A percentile compares a stretch with the other conserved stretches of the same genome.
Evolutionary conservation across 1,284 basidiomycete species (phyloP).

Genomic region (Acaromyces ingoldii): DNA sequence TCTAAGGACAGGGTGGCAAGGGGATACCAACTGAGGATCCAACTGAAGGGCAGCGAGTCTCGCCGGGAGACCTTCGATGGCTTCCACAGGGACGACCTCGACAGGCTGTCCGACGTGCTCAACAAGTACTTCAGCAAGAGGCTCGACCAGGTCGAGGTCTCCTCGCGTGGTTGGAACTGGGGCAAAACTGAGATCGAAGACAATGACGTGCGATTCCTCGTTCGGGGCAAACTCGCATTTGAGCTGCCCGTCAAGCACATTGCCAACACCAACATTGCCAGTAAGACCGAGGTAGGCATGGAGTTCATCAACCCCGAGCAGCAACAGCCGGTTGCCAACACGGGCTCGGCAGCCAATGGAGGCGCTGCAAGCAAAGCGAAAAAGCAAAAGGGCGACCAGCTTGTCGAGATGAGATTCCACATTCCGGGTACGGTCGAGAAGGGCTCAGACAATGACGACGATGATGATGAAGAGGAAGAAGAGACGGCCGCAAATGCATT

Average conservation of each 20-base stretch:
- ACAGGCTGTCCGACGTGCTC: constrained; percentile 48
- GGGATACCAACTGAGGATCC: constrained; percentile 80
- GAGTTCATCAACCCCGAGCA: constrained; percentile 68
- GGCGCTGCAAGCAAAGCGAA: constrained; percentile 19
- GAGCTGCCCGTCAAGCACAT: constrained; percentile 82
- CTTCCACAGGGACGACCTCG: constrained; percentile 72
- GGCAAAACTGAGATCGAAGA: constrained; percentile 59
- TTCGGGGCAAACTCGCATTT: constrained; percentile 84
- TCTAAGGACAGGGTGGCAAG: constrained; percentile 66
- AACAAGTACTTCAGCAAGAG: constrained; percentile 70
- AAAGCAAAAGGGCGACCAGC: constrained; percentile 57
- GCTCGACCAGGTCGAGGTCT: constrained; percentile 78
- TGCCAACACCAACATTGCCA: constrained; percentile 95
- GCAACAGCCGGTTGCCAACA: constrained; percentile 49
- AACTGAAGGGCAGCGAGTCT: constrained; percentile 60
- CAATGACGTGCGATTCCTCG: constrained; percentile 87
- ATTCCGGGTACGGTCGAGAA: constrained; percentile 71
- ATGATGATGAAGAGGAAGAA: constrained; percentile 51
- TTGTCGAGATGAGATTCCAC: constrained; percentile 94
- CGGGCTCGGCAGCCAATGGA: constrained; percentile 34
- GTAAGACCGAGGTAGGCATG: constrained; percentile 92
- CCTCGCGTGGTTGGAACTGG: constrained; percentile 98
- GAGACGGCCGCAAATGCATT: constrained; percentile 89
- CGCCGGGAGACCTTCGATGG: constrained; percentile 82
- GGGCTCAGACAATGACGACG: constrained; percentile 53